Base-by-base conservation (phyloP, 129 eudicot genomes). In the Flaveria ramosissima region DNA sequence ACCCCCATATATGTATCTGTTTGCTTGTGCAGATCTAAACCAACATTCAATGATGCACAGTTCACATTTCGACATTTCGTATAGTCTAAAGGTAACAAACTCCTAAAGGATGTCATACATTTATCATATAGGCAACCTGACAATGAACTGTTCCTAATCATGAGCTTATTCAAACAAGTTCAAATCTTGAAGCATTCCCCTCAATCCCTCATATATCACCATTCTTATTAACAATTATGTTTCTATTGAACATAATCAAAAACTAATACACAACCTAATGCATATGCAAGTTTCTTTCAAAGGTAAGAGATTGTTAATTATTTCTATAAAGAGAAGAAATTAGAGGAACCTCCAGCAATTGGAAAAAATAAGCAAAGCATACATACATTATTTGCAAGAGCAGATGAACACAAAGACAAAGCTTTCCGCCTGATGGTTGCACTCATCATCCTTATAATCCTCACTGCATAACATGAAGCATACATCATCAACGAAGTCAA, bases 381-480 rank as follows among this genome's bases (percentile, higher is more conserved):
- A 72, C 83, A 65, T 73, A 80, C 84, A 66, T 74, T 73, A 43
- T 80, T 80, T 9, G 75, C 75, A 5, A 74, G 2, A 26, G 84
- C 79, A 80, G 66, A 65, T 46, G 84, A 80, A 72, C 79, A 80
- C 51, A 80, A 75, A 66, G 79, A 73, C 70, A 80, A 73, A 55
- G 69, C 79, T 43, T 80, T 80, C 53, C 84, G 53, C 79, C 79
- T 80, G 75, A 80, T 80, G 48, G 17, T 66, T 73, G 53, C 74
- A 57, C 79, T 73, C 84, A 80, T 80, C 84, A 73, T 80, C 79
- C 70, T 80, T 80, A 27, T 15, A 55, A 68, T 66, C 64, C 57
- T 79, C 78, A 30, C 83, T 80, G 32, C 74, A 73, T 27, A 24
- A 79, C 0, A 60, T 3, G 20, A 72, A 23, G 16, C 78, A 63